Base-by-base conservation (phyloP, 169 alveolate species). In the Cryptosporidium felis region DNA sequence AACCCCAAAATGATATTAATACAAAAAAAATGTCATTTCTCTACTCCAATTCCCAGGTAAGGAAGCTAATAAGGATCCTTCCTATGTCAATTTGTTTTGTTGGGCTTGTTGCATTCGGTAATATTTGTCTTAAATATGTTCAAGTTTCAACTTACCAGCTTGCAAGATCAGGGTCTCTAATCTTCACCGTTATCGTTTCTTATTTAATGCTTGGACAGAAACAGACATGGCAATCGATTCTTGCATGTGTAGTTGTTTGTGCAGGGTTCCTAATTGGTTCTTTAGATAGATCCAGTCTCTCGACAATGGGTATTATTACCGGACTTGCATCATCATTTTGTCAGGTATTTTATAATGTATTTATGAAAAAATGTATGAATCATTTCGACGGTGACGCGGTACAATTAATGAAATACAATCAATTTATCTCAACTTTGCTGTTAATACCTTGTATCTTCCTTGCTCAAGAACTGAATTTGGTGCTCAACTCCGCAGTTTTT, bases 91-190 rank as follows among this genome's bases (percentile, higher is more conserved):
- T 82, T 12, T 80, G 89, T 36, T 89, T 90, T 38, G 91, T 88
- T 12, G 91, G 91, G 28, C 89, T 89, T 90, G 80, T 90, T 14
- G 91, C 89, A 16, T 88, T 61, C 49, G 81, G 90, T 14, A 90
- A 90, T 40, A 34, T 80, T 58, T 85, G 92, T 56, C 80, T 90
- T 49, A 63, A 82, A 53, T 74, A 66, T 30, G 92, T 88, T n/a
- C 92, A 80, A 16, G 80, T 90, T n/a, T 89, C 92, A 45, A 89
- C 92, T 23, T 90, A 90, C 36, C 93, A 90, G 47, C 88, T 88
- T 38, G 93, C 93, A 9, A 66, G 93, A 30, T 81, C 92, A 1
- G 63, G 90, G n/a, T 89, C 93, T 2, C 62, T 90, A 28, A 66
- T 90, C 5, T 89, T 88, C 36, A 82, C 82, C 14, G 66, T 90